A percentile compares a stretch with the other conserved stretches of the same genome.
Evolutionary conservation across 345 rosid species (phyloP).

Genomic region (Euphorbia peplus): DNA sequence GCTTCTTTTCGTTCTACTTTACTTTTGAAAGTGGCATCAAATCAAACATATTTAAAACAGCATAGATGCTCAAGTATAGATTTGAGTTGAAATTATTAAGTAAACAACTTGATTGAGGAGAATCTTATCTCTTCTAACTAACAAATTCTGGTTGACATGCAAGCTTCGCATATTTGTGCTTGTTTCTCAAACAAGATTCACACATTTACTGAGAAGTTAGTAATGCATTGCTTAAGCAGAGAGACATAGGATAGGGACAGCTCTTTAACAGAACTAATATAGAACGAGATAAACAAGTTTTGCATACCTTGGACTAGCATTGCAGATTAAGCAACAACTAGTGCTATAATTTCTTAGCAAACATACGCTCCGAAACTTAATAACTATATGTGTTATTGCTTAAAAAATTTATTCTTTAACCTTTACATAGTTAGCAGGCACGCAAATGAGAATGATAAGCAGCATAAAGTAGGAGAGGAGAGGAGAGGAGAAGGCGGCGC

Average conservation of each 20-base stretch:
- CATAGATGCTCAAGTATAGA: neutral
- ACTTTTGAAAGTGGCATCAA: neutral
- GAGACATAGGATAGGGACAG: neutral
- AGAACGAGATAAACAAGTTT: neutral
- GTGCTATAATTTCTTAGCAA: neutral
- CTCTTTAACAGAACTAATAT: neutral
- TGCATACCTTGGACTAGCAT: neutral
- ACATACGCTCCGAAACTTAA: neutral
- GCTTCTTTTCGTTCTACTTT: neutral
- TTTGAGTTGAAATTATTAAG: neutral
- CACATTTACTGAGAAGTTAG: neutral
- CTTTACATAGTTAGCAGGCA: neutral
- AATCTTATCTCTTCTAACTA: slow-evolving; percentile 3
- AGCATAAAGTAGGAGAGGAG: neutral
- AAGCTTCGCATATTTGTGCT: neutral
- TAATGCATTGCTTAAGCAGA: neutral
- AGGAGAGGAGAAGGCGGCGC: neutral
- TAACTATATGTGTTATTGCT: neutral
- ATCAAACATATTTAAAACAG: neutral
- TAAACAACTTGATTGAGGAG: neutral
- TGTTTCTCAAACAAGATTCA: neutral
- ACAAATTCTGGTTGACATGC: no score
- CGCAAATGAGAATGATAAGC: no score
- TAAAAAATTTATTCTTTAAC: neutral
- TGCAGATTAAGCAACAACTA: neutral